phyloP scores from a whole-genome alignment of 352 stramenopile genomes.

The Phytophthora capsici region DNA sequence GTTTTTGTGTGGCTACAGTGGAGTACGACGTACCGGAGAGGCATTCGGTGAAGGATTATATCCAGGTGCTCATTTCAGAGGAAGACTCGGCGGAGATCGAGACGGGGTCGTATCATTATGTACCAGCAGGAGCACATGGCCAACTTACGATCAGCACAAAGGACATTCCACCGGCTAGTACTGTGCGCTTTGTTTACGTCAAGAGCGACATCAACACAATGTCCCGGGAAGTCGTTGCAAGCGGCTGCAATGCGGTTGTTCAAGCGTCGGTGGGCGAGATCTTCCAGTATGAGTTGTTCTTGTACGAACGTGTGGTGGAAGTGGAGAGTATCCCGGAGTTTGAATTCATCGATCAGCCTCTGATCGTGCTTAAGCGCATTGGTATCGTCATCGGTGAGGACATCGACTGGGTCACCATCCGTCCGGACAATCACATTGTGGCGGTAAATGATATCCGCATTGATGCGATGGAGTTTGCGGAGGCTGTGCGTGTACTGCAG shows the following conservation, averaged over 20 bases:
- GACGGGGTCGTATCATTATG: constrained; percentile 81
- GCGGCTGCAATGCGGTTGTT: constrained; percentile 84
- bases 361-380: constrained; percentile 88
- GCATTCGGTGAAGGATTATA: constrained; percentile 88
- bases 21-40: constrained; percentile 82
- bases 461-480: constrained; percentile 81
- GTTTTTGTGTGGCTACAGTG: constrained; percentile 44
- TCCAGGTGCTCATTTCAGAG: constrained; percentile 82
- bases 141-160: constrained; percentile 84
- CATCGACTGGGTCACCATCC: constrained; percentile 85
- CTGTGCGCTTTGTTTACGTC: constrained; percentile 86
- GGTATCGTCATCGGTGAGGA: constrained; percentile 74
- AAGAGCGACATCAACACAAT: constrained; percentile 91
- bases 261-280: constrained; percentile 87
- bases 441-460: constrained; percentile 89
- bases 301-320: constrained; percentile 89
- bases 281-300: constrained; percentile 89
- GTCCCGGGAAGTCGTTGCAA: constrained; percentile 81
- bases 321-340: constrained; percentile 89
- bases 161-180: constrained; percentile 68
- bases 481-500: constrained; percentile 80
- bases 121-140: constrained; percentile 63
- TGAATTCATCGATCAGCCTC: constrained; percentile 86
- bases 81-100: constrained; percentile 77
- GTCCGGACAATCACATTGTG: constrained; percentile 87